phyloP scores from a whole-genome alignment of 805 yeast species.

The Candida dendrica region DNA sequence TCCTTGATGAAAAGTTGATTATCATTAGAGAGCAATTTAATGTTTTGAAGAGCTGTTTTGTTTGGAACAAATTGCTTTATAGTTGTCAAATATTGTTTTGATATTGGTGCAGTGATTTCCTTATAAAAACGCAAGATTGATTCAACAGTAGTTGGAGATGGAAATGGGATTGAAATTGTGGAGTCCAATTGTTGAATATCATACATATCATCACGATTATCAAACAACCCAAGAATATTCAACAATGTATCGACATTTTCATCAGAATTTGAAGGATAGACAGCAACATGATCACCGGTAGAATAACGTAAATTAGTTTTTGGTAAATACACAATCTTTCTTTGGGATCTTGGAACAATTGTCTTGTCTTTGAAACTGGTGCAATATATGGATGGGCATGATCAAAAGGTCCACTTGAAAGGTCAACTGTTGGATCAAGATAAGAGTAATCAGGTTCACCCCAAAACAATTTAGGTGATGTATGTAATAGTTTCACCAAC shows the following conservation, averaged over 20 bases:
- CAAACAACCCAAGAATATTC: constrained; percentile 50
- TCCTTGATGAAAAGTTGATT: constrained; percentile 60
- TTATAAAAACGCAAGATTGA: constrained; percentile 79
- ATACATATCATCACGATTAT: constrained; percentile 48
- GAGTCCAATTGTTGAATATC: constrained; percentile 63
- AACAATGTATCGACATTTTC: constrained; percentile 66
- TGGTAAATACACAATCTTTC: constrained; percentile 82
- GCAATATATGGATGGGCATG: constrained; percentile 80
- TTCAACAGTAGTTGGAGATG: constrained; percentile 81
- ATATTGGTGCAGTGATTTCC: constrained; percentile 88
- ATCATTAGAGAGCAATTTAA: constrained; percentile 48
- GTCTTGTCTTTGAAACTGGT: constrained; percentile 50
- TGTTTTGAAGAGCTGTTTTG: constrained; percentile 36
- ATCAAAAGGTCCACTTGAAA: constrained; percentile 67
- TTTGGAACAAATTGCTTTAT: constrained; percentile 79
- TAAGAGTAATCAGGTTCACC: constrained; percentile 67
- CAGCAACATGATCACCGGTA: constrained; percentile 94
- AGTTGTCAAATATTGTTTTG: constrained; percentile 74
- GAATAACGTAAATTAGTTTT: constrained; percentile 68
- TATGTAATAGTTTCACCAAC: constrained; percentile 29
- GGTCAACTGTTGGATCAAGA: constrained; percentile 23
- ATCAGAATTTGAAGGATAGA: constrained; percentile 86
- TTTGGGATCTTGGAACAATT: constrained; percentile 51
- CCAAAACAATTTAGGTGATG: constrained; percentile 40
- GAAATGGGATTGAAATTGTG: constrained; percentile 57